phyloP scores from a whole-genome alignment of 1,284 basidiomycete genomes.

The Vanrija sp. region DNA sequence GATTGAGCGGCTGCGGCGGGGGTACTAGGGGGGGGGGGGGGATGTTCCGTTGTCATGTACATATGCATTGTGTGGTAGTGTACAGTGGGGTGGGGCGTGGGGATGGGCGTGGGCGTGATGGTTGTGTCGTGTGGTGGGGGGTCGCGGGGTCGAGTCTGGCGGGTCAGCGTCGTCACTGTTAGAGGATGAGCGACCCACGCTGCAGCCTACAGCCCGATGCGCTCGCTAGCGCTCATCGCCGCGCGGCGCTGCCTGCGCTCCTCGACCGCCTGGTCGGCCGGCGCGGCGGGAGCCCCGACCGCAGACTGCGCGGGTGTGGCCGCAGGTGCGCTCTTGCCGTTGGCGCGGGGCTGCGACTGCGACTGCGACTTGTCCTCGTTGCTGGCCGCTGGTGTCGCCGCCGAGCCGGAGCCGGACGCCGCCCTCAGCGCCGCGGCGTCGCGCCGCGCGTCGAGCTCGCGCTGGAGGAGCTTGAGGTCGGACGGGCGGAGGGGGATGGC shows the following conservation, averaged over 20 bases:
- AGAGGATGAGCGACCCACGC: too few relatives aligned
- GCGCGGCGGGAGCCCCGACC: neutral
- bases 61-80: neutral
- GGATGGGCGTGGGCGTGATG: too few relatives aligned
- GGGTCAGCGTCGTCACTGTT: too few relatives aligned
- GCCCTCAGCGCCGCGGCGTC: slow-evolving; percentile 1
- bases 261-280: slow-evolving; percentile 5
- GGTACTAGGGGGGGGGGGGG: slow-evolving; percentile 10
- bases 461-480: slow-evolving; percentile 41
- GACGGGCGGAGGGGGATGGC: slow-evolving; percentile 41
- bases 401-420: neutral
- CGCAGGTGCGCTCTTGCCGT: neutral
- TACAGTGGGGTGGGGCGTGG: too few relatives aligned
- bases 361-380: neutral
- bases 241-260: slow-evolving; percentile 7
- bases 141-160: too few relatives aligned
- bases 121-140: too few relatives aligned
- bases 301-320: slow-evolving; percentile 5
- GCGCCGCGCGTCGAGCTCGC: slow-evolving; percentile 37
- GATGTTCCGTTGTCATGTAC: neutral
- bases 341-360: neutral
- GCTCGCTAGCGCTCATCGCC: slow-evolving; percentile 8
- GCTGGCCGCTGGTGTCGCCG: too few relatives aligned
- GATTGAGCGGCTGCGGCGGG: slow-evolving; percentile 30
- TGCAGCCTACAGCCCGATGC: slow-evolving; percentile 9